phyloP scores from a whole-genome alignment of 2,329 filamentous ascomycete species.

The Aspergillus sp. region DNA sequence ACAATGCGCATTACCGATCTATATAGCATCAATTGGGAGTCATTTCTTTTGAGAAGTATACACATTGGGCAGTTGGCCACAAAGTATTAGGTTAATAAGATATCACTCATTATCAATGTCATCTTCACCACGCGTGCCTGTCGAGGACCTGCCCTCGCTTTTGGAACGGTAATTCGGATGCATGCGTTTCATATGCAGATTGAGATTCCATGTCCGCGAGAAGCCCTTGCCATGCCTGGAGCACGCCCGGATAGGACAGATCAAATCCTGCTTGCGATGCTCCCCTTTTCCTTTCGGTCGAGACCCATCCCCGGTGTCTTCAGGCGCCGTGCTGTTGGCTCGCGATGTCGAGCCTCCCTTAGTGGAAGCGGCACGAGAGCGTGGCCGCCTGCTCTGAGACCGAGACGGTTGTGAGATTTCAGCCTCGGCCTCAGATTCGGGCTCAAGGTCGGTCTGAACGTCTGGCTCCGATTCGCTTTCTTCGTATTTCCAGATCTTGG shows the following conservation, averaged over 20 bases:
- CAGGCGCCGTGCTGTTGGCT: slow-evolving; percentile 13
- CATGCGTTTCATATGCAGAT: slow-evolving; percentile 36
- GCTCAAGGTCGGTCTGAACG: neutral
- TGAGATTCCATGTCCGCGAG: slow-evolving; percentile 40
- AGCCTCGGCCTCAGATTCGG: neutral
- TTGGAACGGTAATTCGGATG: slow-evolving; percentile 27
- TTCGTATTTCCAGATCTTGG: slow-evolving; percentile 30
- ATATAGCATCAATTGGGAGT: too few relatives aligned
- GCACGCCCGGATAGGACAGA: slow-evolving; percentile 37
- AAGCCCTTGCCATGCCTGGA: slow-evolving; percentile 35
- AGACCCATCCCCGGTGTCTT: slow-evolving; percentile 1
- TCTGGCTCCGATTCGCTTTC: slow-evolving; percentile 34
- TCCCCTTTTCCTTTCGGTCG: slow-evolving; percentile 26
- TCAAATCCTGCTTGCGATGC: slow-evolving; percentile 30
- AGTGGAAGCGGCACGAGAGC: slow-evolving; percentile 15
- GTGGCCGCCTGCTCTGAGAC: slow-evolving; percentile 1
- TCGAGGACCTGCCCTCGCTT: slow-evolving; percentile 3
- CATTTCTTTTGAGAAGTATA: neutral
- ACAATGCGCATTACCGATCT: neutral
- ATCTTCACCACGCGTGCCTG: neutral
- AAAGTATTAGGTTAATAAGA: neutral
- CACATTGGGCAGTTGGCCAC: neutral
- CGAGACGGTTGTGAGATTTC: slow-evolving; percentile 8
- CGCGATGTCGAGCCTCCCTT: slow-evolving; percentile 16
- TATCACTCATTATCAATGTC: neutral